phyloP scores from a whole-genome alignment of 306 rosid genomes.

The Cucurbita ficifolia region DNA sequence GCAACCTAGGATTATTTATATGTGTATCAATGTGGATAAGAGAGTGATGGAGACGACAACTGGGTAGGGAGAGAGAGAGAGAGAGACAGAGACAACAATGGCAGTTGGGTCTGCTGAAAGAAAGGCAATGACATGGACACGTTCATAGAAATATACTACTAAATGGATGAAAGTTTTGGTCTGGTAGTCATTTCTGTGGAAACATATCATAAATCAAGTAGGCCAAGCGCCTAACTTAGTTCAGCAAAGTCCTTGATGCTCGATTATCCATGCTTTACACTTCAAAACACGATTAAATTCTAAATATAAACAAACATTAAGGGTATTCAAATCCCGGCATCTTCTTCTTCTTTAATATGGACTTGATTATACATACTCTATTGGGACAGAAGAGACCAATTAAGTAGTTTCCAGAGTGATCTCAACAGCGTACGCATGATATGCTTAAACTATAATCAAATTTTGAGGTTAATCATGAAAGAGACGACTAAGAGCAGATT shows the following conservation, averaged over 20 bases:
- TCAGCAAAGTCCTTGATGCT: background rate
- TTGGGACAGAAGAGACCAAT: background rate
- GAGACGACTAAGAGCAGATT: background rate
- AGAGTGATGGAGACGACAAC: slow-evolving; percentile 2
- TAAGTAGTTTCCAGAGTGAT: background rate
- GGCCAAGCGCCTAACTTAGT: background rate
- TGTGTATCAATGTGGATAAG: background rate
- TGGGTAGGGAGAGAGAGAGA: slow-evolving; percentile 11
- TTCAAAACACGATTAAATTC: background rate
- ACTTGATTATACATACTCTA: background rate
- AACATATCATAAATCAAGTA: slow-evolving; percentile 6
- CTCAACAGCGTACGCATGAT: background rate
- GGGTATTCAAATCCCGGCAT: background rate
- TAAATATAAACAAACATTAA: background rate
- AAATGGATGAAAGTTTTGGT: slow-evolving; percentile 20
- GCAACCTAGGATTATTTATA: slow-evolving; percentile 14
- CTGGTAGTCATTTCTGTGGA: background rate
- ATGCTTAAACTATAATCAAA: background rate
- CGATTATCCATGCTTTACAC: background rate
- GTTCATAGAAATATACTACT: slow-evolving; percentile 28
- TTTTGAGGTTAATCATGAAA: background rate
- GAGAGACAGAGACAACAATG: slow-evolving; percentile 40
- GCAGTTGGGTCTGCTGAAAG: slow-evolving; percentile 80
- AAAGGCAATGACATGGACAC: slow-evolving; percentile 45
- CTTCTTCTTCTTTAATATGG: background rate